Base-by-base conservation (phyloP, 768 basidiomycete species). In the Suillus luteus region DNA sequence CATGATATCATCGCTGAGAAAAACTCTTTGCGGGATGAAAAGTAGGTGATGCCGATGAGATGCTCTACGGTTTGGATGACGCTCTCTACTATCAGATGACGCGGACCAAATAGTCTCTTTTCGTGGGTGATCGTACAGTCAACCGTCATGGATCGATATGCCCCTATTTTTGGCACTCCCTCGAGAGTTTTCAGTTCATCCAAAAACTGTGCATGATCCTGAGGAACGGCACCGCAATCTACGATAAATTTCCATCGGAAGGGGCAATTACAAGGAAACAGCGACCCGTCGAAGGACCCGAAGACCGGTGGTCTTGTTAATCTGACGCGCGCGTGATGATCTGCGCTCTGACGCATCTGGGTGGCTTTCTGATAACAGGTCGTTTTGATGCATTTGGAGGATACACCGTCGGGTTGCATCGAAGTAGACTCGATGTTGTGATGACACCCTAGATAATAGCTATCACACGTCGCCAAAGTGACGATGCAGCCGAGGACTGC, bases 21-120 rank as follows among this genome's bases (percentile, higher is more conserved):
- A 49, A 49, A 31, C 49, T 49, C 49, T 14, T 27, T 27, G 49
- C 49, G 49, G 24, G 49, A 49, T 49, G 49, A 49, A 49, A 49
- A 49, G 27, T 49, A 49, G 24, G 49, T 49, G 49, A 49, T 27
- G 15, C 14, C 14, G 24, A 49, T 14, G 24, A 49, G 49, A 27
- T 49, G 49, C 24, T 49, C 49, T 49, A 49, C 49, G 7, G 49
- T 49, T 49, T 49, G 49, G 49, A 49, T 9, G 27, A 49, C 24
- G 49, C 49, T 49, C 24, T 49, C 49, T 14, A 49, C 49, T 14
- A 49, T 49, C 24, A 15, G 49, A 27, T 49, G 49, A 14, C 24
- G 49, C 7, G 49, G 49, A 49, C 49, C 49, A 27, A 49, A 49
- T 3, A 49, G 49, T 49, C 49, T 49, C 49, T 49, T 49, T 7